phyloP scores from a whole-genome alignment of 345 rosid genomes.

The Viola odorata region DNA sequence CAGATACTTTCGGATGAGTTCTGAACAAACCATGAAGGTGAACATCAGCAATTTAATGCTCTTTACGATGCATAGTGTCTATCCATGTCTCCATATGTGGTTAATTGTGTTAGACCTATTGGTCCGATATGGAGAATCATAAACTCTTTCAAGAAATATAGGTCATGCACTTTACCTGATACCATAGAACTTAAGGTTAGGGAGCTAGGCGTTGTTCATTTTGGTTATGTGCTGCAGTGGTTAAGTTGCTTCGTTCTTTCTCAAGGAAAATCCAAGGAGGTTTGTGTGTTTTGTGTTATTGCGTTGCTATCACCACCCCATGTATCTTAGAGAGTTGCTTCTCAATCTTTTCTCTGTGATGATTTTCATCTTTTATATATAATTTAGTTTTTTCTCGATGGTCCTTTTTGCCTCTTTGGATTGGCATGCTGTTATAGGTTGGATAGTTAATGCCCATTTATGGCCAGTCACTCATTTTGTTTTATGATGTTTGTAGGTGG shows the following conservation, averaged over 20 bases:
- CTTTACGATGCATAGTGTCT: neutral
- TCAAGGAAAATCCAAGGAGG: neutral
- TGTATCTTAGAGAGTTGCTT: neutral
- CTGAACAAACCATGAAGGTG: conserved; percentile 96
- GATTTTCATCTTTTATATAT: neutral
- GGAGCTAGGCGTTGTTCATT: too few species aligned
- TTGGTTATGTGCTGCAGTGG: too few species aligned
- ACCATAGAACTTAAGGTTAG: too few species aligned
- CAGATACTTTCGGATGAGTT: conserved; percentile 86
- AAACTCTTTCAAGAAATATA: neutral
- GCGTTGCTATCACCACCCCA: neutral
- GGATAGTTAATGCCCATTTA: neutral
- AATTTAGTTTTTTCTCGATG: neutral
- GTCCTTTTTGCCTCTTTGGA: neutral
- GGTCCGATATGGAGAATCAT: neutral
- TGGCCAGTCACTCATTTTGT: conserved; percentile 1
- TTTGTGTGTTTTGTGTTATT: neutral
- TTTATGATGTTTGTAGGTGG: conserved; percentile 56
- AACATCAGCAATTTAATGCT: conserved; percentile 6
- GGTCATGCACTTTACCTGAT: too few species aligned
- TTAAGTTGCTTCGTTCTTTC: neutral
- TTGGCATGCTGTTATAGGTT: neutral
- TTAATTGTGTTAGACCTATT: neutral
- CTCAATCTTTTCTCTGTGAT: neutral
- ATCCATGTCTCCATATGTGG: neutral